phyloP scores from a whole-genome alignment of 176 grass and related monocot genomes.

The Zizania latifolia region DNA sequence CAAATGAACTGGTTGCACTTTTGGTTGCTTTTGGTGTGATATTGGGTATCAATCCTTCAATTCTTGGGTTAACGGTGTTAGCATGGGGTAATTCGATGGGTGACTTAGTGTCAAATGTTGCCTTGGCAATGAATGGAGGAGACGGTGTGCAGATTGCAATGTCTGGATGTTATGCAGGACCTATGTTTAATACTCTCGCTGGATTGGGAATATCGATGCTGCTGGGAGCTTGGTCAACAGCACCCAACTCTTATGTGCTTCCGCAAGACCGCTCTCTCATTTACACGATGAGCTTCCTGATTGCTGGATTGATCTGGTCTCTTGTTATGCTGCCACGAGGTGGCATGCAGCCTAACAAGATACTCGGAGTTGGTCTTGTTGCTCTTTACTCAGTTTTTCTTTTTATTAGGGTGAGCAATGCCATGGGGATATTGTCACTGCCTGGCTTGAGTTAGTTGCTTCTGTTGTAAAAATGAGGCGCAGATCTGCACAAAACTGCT shows the following conservation, averaged over 20 bases:
- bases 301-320: conserved; percentile 76
- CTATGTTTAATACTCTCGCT: conserved; percentile 99
- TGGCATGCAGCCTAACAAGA: conserved; percentile 81
- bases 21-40: conserved; percentile 86
- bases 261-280: conserved; percentile 71
- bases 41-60: conserved; percentile 86
- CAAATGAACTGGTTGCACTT: conserved; percentile 91
- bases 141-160: conserved; percentile 90
- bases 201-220: conserved; percentile 89
- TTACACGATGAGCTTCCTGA: conserved; percentile 86
- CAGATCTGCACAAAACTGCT: neutral
- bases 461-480: conserved; percentile 18
- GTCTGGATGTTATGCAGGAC: conserved; percentile 96
- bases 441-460: conserved; percentile 52
- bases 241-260: conserved; percentile 56
- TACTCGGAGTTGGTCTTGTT: conserved; percentile 77
- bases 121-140: conserved; percentile 82
- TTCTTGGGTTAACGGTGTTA: conserved; percentile 88
- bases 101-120: conserved; percentile 94
- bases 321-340: conserved; percentile 57
- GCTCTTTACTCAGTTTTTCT: conserved; percentile 79
- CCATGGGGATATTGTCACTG: conserved; percentile 62
- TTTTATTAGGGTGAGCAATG: conserved; percentile 65
- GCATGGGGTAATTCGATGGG: conserved; percentile 99
- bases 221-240: conserved; percentile 73